Percentiles rank a stretch among this genome's conserved stretches.
These are phyloP conservation scores for Marasmius tenuissimus DNA, from an alignment of 1,284 basidiomycete species.

Conservation along the genomic window DNA sequence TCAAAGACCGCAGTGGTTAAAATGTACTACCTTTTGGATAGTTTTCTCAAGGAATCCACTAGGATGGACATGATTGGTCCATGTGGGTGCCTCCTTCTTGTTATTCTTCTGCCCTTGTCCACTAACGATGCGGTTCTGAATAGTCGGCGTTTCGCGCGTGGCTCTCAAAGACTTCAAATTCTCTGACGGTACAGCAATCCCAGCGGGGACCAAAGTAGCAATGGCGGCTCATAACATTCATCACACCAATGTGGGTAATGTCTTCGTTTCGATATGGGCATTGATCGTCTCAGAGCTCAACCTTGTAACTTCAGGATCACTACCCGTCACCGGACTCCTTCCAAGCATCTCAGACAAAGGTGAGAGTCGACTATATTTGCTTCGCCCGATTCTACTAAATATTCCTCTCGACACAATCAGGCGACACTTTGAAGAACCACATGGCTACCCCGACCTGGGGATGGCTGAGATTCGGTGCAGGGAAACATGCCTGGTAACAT, in stretches of 20 bases:
- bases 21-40: slow-evolving; percentile 6
- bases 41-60: slow-evolving; percentile 9
- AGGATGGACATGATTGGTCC: background rate
- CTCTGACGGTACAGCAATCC: slow-evolving; percentile 24
- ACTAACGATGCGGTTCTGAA: background rate
- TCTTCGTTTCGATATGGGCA: background rate
- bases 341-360: slow-evolving; percentile 18
- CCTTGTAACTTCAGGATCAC: background rate
- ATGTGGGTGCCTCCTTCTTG: background rate
- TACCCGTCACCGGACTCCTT: background rate
- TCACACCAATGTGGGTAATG: slow-evolving; percentile 12
- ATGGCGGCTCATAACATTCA: slow-evolving; percentile 17
- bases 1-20: slow-evolving; percentile 7
- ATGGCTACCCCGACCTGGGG: too few species aligned
- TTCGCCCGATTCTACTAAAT: too few species aligned
- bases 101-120: background rate
- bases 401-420: too few species aligned
- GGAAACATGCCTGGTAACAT: too few species aligned
- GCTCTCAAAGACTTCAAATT: slow-evolving; percentile 23
- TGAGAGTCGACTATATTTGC: background rate
- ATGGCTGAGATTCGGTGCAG: too few species aligned
- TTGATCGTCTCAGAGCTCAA: background rate
- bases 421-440: too few species aligned
- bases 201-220: slow-evolving; percentile 20
- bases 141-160: slow-evolving; percentile 19